phyloP scores from a whole-genome alignment of 1,284 basidiomycete species.

The Papiliotrema flavescens region DNA sequence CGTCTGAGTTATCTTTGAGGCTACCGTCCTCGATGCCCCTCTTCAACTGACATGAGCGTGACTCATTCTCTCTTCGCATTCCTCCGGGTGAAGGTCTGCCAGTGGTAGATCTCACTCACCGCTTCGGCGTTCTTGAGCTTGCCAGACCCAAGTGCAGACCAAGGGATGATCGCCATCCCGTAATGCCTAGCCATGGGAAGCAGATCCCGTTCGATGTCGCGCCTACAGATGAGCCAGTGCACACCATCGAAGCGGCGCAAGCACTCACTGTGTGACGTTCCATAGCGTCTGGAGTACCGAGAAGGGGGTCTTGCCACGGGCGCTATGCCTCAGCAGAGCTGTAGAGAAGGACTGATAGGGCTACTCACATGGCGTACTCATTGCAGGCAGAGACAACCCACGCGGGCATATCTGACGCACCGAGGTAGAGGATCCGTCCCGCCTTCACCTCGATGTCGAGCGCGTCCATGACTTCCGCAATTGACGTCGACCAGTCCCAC shows the following conservation, averaged over 20 bases:
- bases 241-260: conserved; percentile 54
- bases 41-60: too few relatives aligned
- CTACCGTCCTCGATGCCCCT: not conserved
- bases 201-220: conserved; percentile 58
- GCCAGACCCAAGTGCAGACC: conserved; percentile 8
- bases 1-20: conserved; percentile 1
- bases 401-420: conserved; percentile 53
- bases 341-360: too few relatives aligned
- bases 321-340: conserved; percentile 46
- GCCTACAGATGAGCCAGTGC: not conserved
- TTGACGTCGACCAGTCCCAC: conserved; percentile 49
- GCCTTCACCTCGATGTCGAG: conserved; percentile 41
- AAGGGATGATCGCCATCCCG: conserved; percentile 11
- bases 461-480: conserved; percentile 49
- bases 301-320: conserved; percentile 57
- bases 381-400: conserved; percentile 58
- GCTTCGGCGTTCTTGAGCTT: not conserved
- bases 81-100: too few relatives aligned
- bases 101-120: conserved; percentile 16
- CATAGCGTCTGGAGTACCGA: conserved; percentile 57
- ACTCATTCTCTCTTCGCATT: too few relatives aligned
- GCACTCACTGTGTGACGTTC: conserved; percentile 50
- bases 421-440: conserved; percentile 49
- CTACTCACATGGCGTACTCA: conserved; percentile 53
- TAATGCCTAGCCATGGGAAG: conserved; percentile 46